Evolutionary conservation across 305 asterid species (phyloP), one percentile per base, ranked within the genome.

Genomic region (Withania somnifera): DNA sequence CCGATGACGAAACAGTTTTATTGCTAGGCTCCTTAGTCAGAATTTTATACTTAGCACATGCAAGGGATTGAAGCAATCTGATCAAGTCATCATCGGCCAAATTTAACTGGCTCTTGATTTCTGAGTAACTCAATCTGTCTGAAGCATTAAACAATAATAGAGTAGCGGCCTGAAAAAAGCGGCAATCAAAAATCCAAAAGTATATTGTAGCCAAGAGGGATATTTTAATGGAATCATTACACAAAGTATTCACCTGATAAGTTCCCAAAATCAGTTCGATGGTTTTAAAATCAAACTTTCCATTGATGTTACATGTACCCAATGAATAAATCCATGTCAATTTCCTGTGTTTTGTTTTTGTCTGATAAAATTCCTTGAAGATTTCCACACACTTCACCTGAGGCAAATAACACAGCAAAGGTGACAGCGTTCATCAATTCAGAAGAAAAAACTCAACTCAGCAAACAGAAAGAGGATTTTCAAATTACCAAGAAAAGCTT

Each of bases 271-370:
- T 80, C 81, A 86, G 82, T 66, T 86, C 86, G 1, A 84, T 76
- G 7, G 85, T 84, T 80, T 86, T 81, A 2, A 73, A 11, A 5
- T 78, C 85, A 60, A 86, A 86, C 30, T 87, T 84, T 14, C 86
- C 86, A 24, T 82, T 73, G 26, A 84, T 66, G 52, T 82, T 84
- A 81, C 87, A 84, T 2, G 86, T 84, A n/a, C 87, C 87, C 79
- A 87, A 71, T 17, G 87, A 87, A 82, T 84, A 84, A 24, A 84
- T 87, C 86, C 87, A 87, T 10, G 86, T 80, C 67, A 87, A 85
- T 80, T 80, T 87, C 22, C 87, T 76, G 32, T 84, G 73, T 11
- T 66, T 82, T 5, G 79, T 84, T 58, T 84, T 84, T 14, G 86
- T 84, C 54, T 82, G 76, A 32, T 84, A 84, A 20, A 87, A 87